Evolutionary conservation across 2,329 filamentous ascomycete species (phyloP).

Genomic region (Bisporella sp.): DNA sequence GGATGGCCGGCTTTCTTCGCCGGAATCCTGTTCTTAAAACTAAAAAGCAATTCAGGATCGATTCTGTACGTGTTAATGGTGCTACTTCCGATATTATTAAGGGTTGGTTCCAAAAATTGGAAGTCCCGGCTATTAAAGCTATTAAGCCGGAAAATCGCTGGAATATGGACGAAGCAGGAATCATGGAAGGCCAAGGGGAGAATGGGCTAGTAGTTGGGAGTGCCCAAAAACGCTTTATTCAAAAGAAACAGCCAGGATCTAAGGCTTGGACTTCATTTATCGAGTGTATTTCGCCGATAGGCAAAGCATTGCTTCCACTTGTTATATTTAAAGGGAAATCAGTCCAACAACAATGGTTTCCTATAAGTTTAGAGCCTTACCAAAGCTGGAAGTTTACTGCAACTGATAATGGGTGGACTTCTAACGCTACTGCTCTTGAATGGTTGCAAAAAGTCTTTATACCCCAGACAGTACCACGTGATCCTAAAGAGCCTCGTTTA

Average conservation of each 20-base stretch:
- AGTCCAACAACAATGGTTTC: slow-evolving; percentile 6
- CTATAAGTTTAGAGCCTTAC: neutral
- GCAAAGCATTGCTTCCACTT: neutral
- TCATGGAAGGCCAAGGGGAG: no score
- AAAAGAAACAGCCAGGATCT: slow-evolving; percentile 3
- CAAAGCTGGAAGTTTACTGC: slow-evolving; percentile 3
- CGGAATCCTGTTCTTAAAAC: no score
- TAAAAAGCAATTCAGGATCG: no score
- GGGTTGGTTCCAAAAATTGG: no score
- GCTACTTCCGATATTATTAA: no score
- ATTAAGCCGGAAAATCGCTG: no score
- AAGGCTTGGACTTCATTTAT: slow-evolving; percentile 3
- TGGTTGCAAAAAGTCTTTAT: slow-evolving; percentile 7
- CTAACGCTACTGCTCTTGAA: slow-evolving; percentile 3
- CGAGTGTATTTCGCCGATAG: neutral
- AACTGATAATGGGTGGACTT: slow-evolving; percentile 6
- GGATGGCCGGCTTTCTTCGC: no score
- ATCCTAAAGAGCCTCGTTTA: neutral
- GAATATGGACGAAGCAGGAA: no score
- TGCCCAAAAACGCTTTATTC: no score
- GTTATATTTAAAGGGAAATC: slow-evolving; percentile 9
- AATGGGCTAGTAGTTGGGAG: no score
- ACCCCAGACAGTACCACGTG: neutral
- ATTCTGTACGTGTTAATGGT: no score
- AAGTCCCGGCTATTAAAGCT: no score